Conservation (phyloP, 2,329 filamentous ascomycete genomes). For the Alternaria sp. region DNA sequence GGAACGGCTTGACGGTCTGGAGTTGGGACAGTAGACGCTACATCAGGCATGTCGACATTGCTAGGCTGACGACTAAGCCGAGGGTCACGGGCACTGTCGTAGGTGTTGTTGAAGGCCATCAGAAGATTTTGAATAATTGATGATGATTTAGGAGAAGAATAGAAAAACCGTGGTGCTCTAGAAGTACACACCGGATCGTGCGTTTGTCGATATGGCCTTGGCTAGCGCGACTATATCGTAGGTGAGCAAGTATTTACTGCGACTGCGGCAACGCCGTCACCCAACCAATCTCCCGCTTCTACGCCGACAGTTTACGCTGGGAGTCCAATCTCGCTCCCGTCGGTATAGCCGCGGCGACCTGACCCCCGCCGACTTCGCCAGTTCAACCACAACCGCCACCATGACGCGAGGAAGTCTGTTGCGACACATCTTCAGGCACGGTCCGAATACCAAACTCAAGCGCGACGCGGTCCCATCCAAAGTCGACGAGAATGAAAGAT, state of each 20-base stretch:
- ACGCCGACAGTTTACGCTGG: background rate
- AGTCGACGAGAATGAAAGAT: background rate
- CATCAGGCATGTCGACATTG: background rate
- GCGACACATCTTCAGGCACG: slow-evolving; percentile 24
- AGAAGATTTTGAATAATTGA: background rate
- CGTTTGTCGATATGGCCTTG: background rate
- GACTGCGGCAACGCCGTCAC: background rate
- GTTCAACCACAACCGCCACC: background rate
- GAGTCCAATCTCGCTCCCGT: background rate
- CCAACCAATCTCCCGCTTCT: background rate
- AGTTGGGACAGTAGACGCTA: too few relatives aligned
- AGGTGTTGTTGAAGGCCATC: background rate
- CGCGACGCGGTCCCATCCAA: background rate
- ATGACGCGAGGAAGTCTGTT: slow-evolving; percentile 17
- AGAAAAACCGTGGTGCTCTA: background rate
- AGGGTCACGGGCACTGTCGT: background rate
- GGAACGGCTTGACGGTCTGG: background rate
- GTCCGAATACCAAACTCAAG: background rate
- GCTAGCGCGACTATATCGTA: background rate
- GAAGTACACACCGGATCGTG: background rate
- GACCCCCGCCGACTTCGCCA: background rate
- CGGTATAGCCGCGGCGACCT: background rate
- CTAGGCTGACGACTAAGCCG: background rate
- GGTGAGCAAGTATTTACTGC: background rate
- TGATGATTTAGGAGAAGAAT: fast-evolving